These are phyloP conservation scores for Hyaloperonospora brassicae DNA, from an alignment of 352 stramenopile species.

Conservation along the genomic window DNA sequence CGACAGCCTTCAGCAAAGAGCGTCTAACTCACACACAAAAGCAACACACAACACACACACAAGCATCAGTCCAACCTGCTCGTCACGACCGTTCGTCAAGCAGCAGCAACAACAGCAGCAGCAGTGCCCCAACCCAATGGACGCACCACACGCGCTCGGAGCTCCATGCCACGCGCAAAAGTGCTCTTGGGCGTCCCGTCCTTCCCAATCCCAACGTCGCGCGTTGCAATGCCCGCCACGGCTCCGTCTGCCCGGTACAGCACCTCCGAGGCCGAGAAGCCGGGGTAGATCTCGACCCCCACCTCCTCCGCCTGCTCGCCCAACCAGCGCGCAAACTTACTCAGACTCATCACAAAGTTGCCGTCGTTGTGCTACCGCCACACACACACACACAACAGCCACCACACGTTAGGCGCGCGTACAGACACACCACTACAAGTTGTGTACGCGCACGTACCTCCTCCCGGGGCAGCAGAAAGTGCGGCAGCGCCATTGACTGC, in stretches of 20 bases:
- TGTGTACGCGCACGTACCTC: constrained; percentile 38
- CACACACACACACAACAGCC: constrained; percentile 4
- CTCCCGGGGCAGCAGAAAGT: constrained; percentile 89
- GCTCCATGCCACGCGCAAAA: constrained; percentile 97
- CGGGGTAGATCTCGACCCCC: constrained; percentile 98
- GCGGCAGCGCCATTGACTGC: constrained; percentile 81
- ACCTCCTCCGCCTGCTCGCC: constrained; percentile 93
- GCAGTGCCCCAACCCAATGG: too few species aligned
- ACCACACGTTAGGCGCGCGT: background rate
- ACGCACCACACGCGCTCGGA: constrained; percentile 83
- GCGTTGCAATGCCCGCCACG: constrained; percentile 93
- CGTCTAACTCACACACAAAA: constrained; percentile 71
- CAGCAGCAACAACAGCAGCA: background rate
- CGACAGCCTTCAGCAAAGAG: constrained; percentile 97
- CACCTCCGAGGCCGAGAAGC: constrained; percentile 94
- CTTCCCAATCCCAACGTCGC: constrained; percentile 97
- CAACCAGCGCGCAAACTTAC: constrained; percentile 95
- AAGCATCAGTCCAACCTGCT: constrained; percentile 4
- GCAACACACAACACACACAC: constrained; percentile 5
- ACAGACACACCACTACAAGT: constrained; percentile 1
- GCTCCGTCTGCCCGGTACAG: constrained; percentile 73
- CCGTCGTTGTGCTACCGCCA: constrained; percentile 92
- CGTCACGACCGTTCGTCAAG: background rate
- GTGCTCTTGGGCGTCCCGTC: constrained; percentile 92
- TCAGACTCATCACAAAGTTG: constrained; percentile 98